Conservation (phyloP, 129 eudicot genomes). For the Deinandra increscens region DNA sequence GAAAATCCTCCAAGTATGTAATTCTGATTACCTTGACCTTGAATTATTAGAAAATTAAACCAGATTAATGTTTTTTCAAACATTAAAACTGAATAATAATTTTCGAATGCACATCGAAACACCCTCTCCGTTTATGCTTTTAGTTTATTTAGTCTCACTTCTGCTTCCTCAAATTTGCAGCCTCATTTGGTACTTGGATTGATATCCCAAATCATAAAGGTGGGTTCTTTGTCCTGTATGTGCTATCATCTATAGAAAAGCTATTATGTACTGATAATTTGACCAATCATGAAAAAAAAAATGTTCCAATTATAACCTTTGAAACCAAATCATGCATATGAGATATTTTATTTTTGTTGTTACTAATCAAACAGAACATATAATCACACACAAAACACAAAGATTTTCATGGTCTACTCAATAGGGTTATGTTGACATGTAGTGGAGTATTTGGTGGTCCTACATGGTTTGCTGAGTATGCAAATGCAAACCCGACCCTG, state of each 20-base stretch:
- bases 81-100: not conserved
- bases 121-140: conserved; percentile 16
- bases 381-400: conserved; percentile 9
- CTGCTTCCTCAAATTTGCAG: conserved; percentile 44
- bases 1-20: not conserved
- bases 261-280: conserved; percentile 5
- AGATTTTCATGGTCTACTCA: conserved; percentile 6
- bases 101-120: not conserved
- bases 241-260: not conserved
- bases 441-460: not conserved
- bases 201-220: conserved; percentile 94
- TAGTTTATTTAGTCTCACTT: conserved; percentile 21
- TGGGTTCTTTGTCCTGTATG: conserved; percentile 25
- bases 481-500: not conserved
- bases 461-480: not conserved
- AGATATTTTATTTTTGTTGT: not conserved
- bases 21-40: not conserved
- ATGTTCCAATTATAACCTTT: not conserved
- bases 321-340: not conserved
- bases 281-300: conserved; percentile 4
- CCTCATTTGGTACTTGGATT: conserved; percentile 92
- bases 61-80: not conserved
- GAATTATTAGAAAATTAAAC: not conserved
- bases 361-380: not conserved
- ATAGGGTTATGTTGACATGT: not conserved